Base-by-base conservation (phyloP, 345 rosid genomes). In the Zanthoxylum bungeanum region DNA sequence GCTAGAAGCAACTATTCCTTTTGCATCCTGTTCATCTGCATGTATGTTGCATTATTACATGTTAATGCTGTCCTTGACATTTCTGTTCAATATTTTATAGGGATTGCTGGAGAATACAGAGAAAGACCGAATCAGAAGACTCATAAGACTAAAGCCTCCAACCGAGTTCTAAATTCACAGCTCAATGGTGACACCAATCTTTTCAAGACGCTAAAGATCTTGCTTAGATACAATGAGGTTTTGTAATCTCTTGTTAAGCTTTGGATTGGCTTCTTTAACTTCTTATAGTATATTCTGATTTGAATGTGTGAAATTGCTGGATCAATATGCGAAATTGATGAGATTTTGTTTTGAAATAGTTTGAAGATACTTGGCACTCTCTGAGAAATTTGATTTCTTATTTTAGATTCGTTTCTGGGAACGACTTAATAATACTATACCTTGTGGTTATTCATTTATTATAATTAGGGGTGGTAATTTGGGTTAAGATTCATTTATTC, bases 101-200 rank as follows among this genome's bases (percentile, higher is more conserved):
- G 94, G 94, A 52, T 81, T 81, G 81, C 85, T 95, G 73, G 98
- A 93, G 88, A 89, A 91, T 78, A 83, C 94, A 0, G 99, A 95
- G 60, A 92, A 82, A 70, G 98, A 95, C 47, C 82, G 96, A 79
- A 87, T 95, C 80, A 91, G 85, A 76, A 91, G 98, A 73, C 79
- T 91, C 51, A 69, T 85, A 42, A 88, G 97, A 71, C 73, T 91
- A 77, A 95, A 93, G 74, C 97, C 99, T 82, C 99, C 98, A 0
- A 85, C 88, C 0, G 99, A 90, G 71, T 75, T 85, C 75, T 95
- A 83, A 89, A 28, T n/a, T n/a, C n/a, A n/a, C n/a, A n/a, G n/a
- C n/a, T 24, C 33, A 7, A 50, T 57, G 46, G 57, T 21, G 25
- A 60, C 21, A 3, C 63, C 3, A 2, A 7, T 50, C 34, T 51